Evolutionary conservation across 2,329 filamentous ascomycete species (phyloP).

Genomic region (Diplodia scrobiculata): DNA sequence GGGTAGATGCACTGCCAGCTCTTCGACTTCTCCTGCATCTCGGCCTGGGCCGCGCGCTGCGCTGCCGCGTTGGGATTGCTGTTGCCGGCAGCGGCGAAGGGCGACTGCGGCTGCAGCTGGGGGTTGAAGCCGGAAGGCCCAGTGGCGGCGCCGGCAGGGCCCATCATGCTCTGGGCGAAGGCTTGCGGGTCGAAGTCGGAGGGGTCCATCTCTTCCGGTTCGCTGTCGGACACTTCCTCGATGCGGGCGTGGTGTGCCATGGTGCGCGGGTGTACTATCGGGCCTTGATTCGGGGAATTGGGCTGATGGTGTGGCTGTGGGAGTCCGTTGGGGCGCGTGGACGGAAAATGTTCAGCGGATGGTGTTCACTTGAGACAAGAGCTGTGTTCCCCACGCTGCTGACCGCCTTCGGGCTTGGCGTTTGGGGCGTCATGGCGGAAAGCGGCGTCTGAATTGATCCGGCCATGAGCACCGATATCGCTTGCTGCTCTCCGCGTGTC

Average conservation of each 20-base stretch:
- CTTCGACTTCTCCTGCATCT: slow-evolving; percentile 62
- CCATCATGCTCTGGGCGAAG: slow-evolving; percentile 59
- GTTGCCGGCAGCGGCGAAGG: slow-evolving; percentile 30
- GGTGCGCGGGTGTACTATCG: slow-evolving; percentile 32
- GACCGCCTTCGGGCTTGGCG: slow-evolving; percentile 22
- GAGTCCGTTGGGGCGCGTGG: not conserved
- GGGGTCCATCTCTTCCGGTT: slow-evolving; percentile 70
- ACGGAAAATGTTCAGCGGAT: not conserved
- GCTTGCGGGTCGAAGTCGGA: slow-evolving; percentile 76
- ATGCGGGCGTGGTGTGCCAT: slow-evolving; percentile 82
- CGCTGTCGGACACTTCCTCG: slow-evolving; percentile 87
- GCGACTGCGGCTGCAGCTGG: slow-evolving; percentile 40
- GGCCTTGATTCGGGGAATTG: not conserved
- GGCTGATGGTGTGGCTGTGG: not conserved
- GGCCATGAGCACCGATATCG: slow-evolving; percentile 1
- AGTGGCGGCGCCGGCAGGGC: not conserved
- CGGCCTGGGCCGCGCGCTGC: slow-evolving; percentile 45
- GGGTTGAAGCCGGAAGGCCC: slow-evolving; percentile 30
- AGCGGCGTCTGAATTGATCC: slow-evolving; percentile 2
- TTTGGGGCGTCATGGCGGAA: not conserved
- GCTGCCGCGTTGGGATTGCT: slow-evolving; percentile 35
- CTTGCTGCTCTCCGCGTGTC: not conserved
- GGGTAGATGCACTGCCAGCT: slow-evolving; percentile 90
- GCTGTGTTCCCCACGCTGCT: slow-evolving; percentile 1
- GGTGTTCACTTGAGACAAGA: not conserved